phyloP scores from a whole-genome alignment of 2,329 filamentous ascomycete species.

The Teratosphaeria nubilosa region DNA sequence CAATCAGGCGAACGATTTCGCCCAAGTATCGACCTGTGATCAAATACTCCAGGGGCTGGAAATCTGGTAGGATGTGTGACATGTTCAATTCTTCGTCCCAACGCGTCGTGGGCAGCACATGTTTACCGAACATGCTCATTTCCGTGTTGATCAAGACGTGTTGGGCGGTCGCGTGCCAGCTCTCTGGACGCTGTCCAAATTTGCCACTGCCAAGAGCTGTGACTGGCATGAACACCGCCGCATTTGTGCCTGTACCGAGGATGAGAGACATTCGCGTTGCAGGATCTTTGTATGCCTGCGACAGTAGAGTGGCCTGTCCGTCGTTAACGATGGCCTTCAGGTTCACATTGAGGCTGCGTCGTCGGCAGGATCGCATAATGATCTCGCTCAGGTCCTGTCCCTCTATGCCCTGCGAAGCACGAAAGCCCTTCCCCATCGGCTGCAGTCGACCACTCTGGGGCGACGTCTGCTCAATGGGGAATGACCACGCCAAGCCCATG shows the following conservation, averaged over 20 bases:
- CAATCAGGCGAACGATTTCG: conserved; percentile 51
- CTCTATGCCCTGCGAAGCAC: conserved; percentile 48
- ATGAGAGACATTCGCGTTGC: conserved; percentile 54
- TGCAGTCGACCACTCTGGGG: conserved; percentile 46
- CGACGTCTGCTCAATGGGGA: conserved; percentile 56
- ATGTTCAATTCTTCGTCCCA: conserved; percentile 54
- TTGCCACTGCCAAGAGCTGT: conserved; percentile 44
- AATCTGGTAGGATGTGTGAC: conserved; percentile 48
- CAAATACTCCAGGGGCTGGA: conserved; percentile 56
- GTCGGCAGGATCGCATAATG: conserved; percentile 48
- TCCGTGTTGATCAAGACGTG: conserved; percentile 57
- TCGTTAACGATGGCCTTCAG: conserved; percentile 57
- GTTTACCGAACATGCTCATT: conserved; percentile 55
- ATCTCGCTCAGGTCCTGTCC: conserved; percentile 51
- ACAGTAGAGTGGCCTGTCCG: conserved; percentile 50
- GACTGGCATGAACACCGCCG: conserved; percentile 51
- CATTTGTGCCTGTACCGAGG: conserved; percentile 55
- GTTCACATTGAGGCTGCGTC: conserved; percentile 44
- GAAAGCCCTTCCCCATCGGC: conserved; percentile 57
- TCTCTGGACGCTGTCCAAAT: conserved; percentile 44
- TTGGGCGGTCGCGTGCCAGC: conserved; percentile 47
- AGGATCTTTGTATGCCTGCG: conserved; percentile 51
- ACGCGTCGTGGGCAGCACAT: conserved; percentile 47
- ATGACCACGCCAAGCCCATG: conserved; percentile 57
- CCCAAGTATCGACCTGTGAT: conserved; percentile 54